Percentiles rank a stretch among this genome's conserved stretches.
These are phyloP conservation scores for Carex scoparia DNA, from an alignment of 176 grass and related monocot genomes.

Conservation along the genomic window DNA sequence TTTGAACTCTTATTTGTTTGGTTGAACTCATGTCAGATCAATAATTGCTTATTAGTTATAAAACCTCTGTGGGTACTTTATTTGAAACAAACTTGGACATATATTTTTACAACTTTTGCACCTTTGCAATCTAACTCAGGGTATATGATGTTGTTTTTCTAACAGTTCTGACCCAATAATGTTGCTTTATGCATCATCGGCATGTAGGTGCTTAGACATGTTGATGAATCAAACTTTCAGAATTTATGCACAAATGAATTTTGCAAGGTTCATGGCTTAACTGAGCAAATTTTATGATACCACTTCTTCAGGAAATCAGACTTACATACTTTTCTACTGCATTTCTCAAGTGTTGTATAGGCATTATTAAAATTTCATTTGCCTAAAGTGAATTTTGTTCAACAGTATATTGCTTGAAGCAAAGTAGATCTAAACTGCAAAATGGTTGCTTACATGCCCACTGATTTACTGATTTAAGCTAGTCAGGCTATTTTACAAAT, in stretches of 20 bases:
- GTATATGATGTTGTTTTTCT: background rate
- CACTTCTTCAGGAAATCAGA: background rate
- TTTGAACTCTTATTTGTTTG: background rate
- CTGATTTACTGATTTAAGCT: no score
- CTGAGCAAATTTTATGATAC: background rate
- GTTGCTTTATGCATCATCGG: background rate
- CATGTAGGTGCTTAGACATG: background rate
- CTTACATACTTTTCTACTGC: background rate
- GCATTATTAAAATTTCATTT: background rate
- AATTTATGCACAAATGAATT: background rate
- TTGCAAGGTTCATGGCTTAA: background rate
- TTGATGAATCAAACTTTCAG: background rate
- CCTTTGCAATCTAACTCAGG: background rate
- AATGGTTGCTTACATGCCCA: background rate
- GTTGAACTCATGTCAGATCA: background rate
- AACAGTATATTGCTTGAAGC: background rate
- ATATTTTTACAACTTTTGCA: background rate
- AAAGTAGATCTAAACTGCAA: background rate
- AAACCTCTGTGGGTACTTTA: background rate
- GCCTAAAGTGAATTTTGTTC: background rate
- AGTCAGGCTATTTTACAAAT: no score
- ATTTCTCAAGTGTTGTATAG: background rate
- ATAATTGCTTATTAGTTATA: constrained; percentile 1
- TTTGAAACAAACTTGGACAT: background rate
- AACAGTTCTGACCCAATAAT: background rate